Evolutionary conservation across 176 grass and related monocot species (phyloP).

Genomic region (Canna indica): DNA sequence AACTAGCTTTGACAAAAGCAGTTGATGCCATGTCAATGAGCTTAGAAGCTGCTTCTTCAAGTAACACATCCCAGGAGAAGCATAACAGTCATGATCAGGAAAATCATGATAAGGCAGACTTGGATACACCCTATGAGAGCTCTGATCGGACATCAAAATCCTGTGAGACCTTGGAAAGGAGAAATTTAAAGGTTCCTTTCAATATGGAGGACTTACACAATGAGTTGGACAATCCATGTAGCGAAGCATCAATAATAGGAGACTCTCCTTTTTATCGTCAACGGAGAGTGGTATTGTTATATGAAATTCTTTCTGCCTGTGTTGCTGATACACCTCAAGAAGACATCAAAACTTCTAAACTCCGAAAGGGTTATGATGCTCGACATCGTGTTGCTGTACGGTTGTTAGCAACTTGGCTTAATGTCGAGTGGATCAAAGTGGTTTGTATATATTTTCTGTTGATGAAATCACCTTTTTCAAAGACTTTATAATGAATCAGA

Average conservation of each 20-base stretch:
- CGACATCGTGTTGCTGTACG: conserved; percentile 84
- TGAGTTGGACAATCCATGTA: neutral
- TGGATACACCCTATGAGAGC: neutral
- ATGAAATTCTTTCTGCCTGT: conserved; percentile 89
- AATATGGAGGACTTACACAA: conserved; percentile 3
- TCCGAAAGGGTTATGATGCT: conserved; percentile 92
- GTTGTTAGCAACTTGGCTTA: conserved; percentile 69
- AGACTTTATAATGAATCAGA: neutral
- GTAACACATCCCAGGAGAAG: conserved; percentile 14
- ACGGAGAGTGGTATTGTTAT: conserved; percentile 64
- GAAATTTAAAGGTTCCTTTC: conserved; percentile 10
- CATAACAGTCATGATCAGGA: neutral
- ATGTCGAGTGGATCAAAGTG: conserved; percentile 90
- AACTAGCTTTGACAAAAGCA: conserved; percentile 71
- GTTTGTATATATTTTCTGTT: conserved; percentile 26
- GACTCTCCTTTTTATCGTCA: conserved; percentile 42
- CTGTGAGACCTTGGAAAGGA: conserved; percentile 11
- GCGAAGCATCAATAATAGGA: conserved; percentile 17
- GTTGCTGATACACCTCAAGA: conserved; percentile 71
- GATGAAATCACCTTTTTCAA: neutral
- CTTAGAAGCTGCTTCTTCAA: conserved; percentile 26
- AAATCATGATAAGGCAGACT: neutral
- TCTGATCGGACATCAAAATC: neutral
- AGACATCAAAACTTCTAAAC: conserved; percentile 29
- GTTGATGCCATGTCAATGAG: conserved; percentile 80